Evolutionary conservation across 148 eudicot genomes (phyloP).

Genomic region (Vaccinium darrowii): DNA sequence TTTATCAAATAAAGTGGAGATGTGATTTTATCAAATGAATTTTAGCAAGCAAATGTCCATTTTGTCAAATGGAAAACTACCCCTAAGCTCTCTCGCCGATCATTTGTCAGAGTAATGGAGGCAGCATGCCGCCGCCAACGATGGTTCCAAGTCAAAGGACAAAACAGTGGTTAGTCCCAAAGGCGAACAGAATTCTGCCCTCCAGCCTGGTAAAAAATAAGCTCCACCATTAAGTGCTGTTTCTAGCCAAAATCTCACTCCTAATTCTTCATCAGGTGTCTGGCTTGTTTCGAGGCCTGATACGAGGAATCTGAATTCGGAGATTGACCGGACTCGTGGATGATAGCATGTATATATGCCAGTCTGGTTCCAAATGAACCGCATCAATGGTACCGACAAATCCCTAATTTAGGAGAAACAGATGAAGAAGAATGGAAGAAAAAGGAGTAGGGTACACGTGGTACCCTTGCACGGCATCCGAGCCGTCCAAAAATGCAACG

Average conservation of each 20-base stretch:
- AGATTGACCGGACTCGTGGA: conserved; percentile 47
- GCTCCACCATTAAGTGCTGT: conserved; percentile 22
- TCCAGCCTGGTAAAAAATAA: conserved; percentile 27
- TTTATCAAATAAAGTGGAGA: no score
- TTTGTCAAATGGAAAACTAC: no score
- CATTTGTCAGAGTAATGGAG: no score
- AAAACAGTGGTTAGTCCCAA: conserved; percentile 27
- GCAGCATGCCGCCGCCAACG: no score
- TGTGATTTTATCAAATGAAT: no score
- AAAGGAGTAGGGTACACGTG: no score
- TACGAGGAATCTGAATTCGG: conserved; percentile 33
- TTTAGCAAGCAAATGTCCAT: no score
- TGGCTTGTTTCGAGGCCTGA: conserved; percentile 40
- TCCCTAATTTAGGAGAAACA: no score
- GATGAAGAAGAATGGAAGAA: no score
- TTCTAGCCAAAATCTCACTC: conserved; percentile 23
- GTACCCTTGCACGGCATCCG: no score
- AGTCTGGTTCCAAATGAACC: conserved; percentile 22
- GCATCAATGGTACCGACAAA: conserved; percentile 8
- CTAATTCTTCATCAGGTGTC: conserved; percentile 23
- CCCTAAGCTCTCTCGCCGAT: no score
- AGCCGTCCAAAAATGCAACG: no score
- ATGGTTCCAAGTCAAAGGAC: conserved; percentile 43
- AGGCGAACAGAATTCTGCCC: conserved; percentile 32
- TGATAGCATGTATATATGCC: conserved; percentile 33